Conservation (phyloP, 768 basidiomycete genomes). For the Epithele typhae region DNA sequence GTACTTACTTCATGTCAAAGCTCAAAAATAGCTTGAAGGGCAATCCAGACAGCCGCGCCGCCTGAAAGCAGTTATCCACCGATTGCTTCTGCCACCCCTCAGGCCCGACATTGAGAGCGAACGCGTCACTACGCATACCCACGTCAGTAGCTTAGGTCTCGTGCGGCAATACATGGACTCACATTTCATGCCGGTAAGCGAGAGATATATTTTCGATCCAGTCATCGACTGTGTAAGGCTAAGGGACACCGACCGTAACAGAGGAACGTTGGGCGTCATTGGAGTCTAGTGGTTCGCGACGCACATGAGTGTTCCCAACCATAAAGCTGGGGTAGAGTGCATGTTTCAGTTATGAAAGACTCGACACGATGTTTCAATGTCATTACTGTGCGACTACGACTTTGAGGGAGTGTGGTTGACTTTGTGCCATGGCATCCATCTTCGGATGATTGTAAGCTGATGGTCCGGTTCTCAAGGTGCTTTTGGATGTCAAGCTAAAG, state of each 20-base stretch:
- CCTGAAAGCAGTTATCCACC: slow-evolving; percentile 36
- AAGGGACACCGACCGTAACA: too few species aligned
- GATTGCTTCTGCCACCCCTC: slow-evolving; percentile 24
- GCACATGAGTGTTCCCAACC: slow-evolving; percentile 34
- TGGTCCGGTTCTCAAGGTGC: too few species aligned
- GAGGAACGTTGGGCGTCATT: too few species aligned
- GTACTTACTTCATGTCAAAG: slow-evolving; percentile 33
- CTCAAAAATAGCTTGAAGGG: slow-evolving; percentile 33
- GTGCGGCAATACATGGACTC: neutral
- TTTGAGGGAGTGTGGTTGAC: neutral
- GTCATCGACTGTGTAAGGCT: slow-evolving; percentile 29
- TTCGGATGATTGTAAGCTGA: neutral
- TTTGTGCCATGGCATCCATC: too few species aligned
- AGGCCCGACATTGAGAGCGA: slow-evolving; percentile 22
- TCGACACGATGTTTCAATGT: neutral
- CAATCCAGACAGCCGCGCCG: slow-evolving; percentile 40
- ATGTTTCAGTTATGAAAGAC: neutral
- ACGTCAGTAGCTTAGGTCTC: neutral
- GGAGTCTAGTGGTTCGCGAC: too few species aligned
- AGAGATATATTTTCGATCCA: slow-evolving; percentile 30
- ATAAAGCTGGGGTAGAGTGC: slow-evolving; percentile 24
- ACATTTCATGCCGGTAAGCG: slow-evolving; percentile 25
- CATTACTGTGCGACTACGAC: slow-evolving; percentile 15
- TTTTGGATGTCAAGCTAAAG: too few species aligned
- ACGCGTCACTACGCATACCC: slow-evolving; percentile 16